Evolutionary conservation across 2,329 filamentous ascomycete species (phyloP), one percentile per base, ranked within the genome.

Genomic region (Calonectria naviculata): DNA sequence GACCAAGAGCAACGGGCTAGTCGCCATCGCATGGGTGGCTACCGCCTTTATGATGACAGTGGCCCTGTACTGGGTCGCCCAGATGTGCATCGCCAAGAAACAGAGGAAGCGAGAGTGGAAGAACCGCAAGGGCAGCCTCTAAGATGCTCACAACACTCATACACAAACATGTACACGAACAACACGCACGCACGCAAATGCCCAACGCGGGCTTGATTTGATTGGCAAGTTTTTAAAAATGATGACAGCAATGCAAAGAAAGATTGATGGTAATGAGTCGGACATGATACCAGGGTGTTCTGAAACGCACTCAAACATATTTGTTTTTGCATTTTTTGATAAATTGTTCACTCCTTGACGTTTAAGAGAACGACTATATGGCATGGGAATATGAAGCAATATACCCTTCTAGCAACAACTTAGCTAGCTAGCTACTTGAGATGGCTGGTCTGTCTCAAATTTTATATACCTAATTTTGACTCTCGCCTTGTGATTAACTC

Each of bases 11-110:
- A 75, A 63, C 49, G 85, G 85, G 78, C 87, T 89, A 72, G 80
- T 85, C 74, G 81, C 75, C 36, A 76, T 89, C 44, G 83, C 83
- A 6, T 89, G 87, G 88, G 82, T 86, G 5, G 82, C 87, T 1
- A 84, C 87, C 19, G 86, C 76, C 4, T 78, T 86, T 71, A 87
- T 88, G 84, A 76, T 83, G 4, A 71, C 81, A 1, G 77, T 83
- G 0, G 67, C 81, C 5, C 29, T 82, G 4, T 88, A 84, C 76
- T 89, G 87, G 87, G 26, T 78, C 1, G 78, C 69, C 13, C 78
- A 83, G 46, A 76, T 85, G 72, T 79, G 80, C 36, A 34, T 78
- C 5, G 73, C 78, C 70, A 78, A 78, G 60, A 75, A 79, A 9
- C 76, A 76, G 74, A 74, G 67, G 47, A 80, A 76, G 78, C 76